Evolutionary conservation across 2,329 filamentous ascomycete genomes (phyloP).

Genomic region (Plectosphaerella sp.): DNA sequence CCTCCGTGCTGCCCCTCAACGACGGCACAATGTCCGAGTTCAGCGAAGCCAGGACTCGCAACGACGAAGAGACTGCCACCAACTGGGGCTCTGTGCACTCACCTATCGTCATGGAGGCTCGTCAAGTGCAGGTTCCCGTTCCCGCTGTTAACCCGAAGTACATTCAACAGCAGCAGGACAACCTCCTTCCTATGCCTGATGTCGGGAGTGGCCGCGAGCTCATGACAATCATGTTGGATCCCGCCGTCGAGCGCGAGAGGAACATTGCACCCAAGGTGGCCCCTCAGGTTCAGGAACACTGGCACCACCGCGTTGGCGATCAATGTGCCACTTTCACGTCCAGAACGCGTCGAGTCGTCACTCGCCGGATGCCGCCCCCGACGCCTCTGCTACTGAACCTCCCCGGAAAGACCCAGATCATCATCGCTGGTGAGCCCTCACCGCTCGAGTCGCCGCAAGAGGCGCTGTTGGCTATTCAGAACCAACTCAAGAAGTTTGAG

Average conservation of each 20-base stretch:
- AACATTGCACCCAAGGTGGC: constrained; percentile 10
- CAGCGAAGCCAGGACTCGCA: constrained; percentile 25
- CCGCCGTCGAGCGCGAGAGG: constrained; percentile 16
- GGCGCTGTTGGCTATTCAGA: constrained; percentile 45
- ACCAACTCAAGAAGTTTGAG: constrained; percentile 46
- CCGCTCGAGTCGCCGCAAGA: constrained; percentile 48
- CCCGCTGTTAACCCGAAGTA: not conserved
- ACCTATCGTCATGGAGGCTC: constrained; percentile 36
- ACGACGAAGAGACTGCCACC: constrained; percentile 36
- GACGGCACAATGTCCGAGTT: constrained; percentile 26
- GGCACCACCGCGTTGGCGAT: constrained; percentile 57
- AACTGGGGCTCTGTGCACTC: constrained; percentile 49
- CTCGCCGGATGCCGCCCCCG: constrained; percentile 52
- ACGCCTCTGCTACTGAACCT: constrained; percentile 47
- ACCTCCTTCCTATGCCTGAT: too few relatives aligned
- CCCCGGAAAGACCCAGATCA: constrained; percentile 33
- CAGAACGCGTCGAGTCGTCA: constrained; percentile 37
- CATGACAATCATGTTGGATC: constrained; percentile 41
- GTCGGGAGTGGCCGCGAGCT: constrained; percentile 21
- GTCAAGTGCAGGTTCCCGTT: constrained; percentile 33
- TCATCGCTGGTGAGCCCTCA: constrained; percentile 45
- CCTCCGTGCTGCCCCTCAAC: constrained; percentile 41
- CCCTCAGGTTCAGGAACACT: constrained; percentile 21
- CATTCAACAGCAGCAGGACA: constrained; percentile 5
- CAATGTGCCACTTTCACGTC: constrained; percentile 55